phyloP scores from a whole-genome alignment of 148 eudicot species.

The Diospyros lotus region DNA sequence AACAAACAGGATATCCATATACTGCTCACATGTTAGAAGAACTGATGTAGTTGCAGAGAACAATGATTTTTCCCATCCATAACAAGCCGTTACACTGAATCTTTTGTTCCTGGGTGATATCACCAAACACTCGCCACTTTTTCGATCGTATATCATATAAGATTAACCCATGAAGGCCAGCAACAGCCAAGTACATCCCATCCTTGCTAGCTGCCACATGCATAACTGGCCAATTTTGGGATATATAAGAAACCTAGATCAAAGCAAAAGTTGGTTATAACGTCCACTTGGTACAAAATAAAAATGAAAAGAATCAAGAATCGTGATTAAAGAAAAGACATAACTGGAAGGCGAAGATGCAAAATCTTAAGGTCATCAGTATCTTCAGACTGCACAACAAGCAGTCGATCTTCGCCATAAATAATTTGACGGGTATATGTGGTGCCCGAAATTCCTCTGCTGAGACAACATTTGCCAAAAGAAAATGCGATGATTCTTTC shows the following conservation, averaged over 20 bases:
- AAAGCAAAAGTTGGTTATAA: conserved; percentile 17
- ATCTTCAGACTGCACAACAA: conserved; percentile 93
- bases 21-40: conserved; percentile 69
- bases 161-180: conserved; percentile 90
- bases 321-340: conserved; percentile 26
- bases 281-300: background rate
- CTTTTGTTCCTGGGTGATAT: conserved; percentile 89
- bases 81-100: conserved; percentile 96
- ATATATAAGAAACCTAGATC: conserved; percentile 82
- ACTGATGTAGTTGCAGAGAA: conserved; percentile 84
- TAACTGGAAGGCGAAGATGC: conserved; percentile 99
- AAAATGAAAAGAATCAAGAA: conserved; percentile 11
- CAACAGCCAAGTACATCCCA: conserved; percentile 93
- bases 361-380: conserved; percentile 91
- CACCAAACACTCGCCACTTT: conserved; percentile 96
- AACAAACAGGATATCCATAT: conserved; percentile 12
- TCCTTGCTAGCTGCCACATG: conserved; percentile 92
- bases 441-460: conserved; percentile 92
- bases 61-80: conserved; percentile 96
- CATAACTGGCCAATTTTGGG: conserved; percentile 92
- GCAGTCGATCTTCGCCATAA: conserved; percentile 94
- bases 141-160: conserved; percentile 78
- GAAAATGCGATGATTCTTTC: conserved; percentile 88
- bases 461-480: conserved; percentile 94
- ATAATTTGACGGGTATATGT: conserved; percentile 85